Percentiles rank a stretch among this genome's conserved stretches.
Evolutionary conservation across 2,329 filamentous ascomycete species (phyloP).

Genomic region (Verticillium alfalfae): DNA sequence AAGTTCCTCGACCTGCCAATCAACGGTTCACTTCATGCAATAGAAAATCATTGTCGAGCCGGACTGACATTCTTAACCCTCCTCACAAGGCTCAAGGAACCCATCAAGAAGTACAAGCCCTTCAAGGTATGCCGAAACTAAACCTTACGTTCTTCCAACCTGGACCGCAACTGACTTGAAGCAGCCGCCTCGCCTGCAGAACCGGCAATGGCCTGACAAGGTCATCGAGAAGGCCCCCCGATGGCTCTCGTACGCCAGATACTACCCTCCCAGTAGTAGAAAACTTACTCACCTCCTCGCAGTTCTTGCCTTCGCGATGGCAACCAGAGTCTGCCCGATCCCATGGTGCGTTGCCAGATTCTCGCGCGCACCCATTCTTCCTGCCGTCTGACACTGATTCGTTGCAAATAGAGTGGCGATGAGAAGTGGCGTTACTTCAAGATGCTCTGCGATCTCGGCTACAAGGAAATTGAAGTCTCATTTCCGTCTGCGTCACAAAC

Average conservation of each 20-base stretch:
- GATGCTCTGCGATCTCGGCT: constrained; percentile 86
- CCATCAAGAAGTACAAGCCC: constrained; percentile 14
- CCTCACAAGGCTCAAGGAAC: constrained; percentile 8
- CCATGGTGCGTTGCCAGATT: constrained; percentile 63
- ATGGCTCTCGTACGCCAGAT: constrained; percentile 61
- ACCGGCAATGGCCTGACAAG: constrained; percentile 80
- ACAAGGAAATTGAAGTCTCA: constrained; percentile 96
- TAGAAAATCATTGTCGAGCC: no score
- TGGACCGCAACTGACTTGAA: background rate
- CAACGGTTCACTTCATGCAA: background rate
- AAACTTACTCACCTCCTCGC: constrained; percentile 1
- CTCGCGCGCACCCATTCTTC: background rate
- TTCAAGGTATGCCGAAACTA: constrained; percentile 6
- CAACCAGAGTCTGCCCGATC: constrained; percentile 88
- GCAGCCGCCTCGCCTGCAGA: constrained; percentile 54
- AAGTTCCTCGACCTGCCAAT: constrained; percentile 3
- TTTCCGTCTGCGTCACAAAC: constrained; percentile 93
- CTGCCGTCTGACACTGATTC: constrained; percentile 5
- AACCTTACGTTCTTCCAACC: background rate
- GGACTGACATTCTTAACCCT: background rate
- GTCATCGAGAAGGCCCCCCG: constrained; percentile 77
- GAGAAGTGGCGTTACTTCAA: constrained; percentile 95
- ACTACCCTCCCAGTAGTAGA: background rate
- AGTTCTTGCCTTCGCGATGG: constrained; percentile 64
- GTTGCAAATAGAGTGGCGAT: constrained; percentile 65